Evolutionary conservation across 108 stramenopile species (phyloP), one percentile per base, ranked within the genome.

Genomic region (Nitzschia palea): DNA sequence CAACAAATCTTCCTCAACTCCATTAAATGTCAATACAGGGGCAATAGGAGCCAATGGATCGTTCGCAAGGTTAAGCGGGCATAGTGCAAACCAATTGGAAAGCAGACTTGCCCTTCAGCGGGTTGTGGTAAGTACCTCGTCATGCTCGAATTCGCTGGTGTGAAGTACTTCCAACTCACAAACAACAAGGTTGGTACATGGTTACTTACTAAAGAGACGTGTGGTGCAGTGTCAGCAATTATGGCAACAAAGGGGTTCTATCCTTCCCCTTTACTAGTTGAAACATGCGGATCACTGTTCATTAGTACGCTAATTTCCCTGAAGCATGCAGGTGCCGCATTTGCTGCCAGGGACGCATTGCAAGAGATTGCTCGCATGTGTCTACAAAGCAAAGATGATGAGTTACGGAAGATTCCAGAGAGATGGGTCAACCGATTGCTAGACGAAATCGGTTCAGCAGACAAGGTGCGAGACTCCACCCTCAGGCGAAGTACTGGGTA

Each of bases 271-370:
- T 12, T 31, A 5, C 20, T 71, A 22, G 36, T 88, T 14, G 55
- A 72, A 18, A 34, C 45, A 18, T 70, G 58, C 4, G 84, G 84
- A 26, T 37, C 55, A 10, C 67, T 86, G 2, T 54, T 89, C 8
- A 69, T 89, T 32, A 68, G 64, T 23, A 85, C 88, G 12, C 51
- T 86, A 25, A 76, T 60, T 10, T 74, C 85, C 28, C 64, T 89
- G 64, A 89, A 89, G 51, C 88, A 89, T 44, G 70, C 81, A 25
- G 88, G 88, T 33, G 88, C 83, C 0, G 88, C 88, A 9, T 85
- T 76, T 61, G 80, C 88, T 18, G 84, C 85, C 0, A 71, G 78
- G 17, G 78, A 78, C 23, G 72, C 88, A 0, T 62, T 89, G 12
- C 80, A 89, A 40, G 51, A 74, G 33, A 66, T 89, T 51, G 77